Evolutionary conservation across 2,329 filamentous ascomycete genomes (phyloP).

Genomic region (Ceratocystiopsis minuta): DNA sequence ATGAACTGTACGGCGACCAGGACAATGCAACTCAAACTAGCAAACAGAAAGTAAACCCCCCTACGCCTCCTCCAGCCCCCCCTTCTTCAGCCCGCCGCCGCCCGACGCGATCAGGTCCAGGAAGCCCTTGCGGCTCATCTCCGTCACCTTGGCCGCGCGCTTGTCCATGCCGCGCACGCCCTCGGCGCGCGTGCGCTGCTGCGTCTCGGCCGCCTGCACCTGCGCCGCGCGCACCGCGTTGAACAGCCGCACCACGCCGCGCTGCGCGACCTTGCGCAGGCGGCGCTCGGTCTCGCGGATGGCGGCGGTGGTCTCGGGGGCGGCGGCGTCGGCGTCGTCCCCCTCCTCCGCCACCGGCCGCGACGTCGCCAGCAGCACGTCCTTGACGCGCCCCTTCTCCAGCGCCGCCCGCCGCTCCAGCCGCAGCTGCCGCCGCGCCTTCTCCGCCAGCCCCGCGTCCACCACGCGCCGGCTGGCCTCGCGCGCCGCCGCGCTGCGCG

Average conservation of each 20-base stretch:
- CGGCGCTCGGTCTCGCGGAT: constrained; percentile 57
- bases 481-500: constrained; percentile 58
- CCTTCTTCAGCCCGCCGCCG: constrained; percentile 40
- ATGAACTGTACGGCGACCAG: neutral
- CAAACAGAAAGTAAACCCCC: too few species aligned
- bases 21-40: neutral
- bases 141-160: constrained; percentile 73
- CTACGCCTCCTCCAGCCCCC: constrained; percentile 37
- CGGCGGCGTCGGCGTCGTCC: constrained; percentile 20
- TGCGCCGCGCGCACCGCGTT: constrained; percentile 89
- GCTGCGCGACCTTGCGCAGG: constrained; percentile 72
- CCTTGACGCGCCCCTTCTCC: constrained; percentile 76
- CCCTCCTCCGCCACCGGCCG: neutral
- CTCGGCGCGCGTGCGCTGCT: constrained; percentile 47
- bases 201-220: constrained; percentile 67
- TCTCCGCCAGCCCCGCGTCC: constrained; percentile 63
- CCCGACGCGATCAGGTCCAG: constrained; percentile 67
- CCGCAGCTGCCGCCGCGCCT: constrained; percentile 60
- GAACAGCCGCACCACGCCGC: constrained; percentile 90
- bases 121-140: constrained; percentile 96
- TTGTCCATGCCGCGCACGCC: constrained; percentile 63
- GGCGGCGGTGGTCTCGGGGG: constrained; percentile 31
- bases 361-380: constrained; percentile 49
- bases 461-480: constrained; percentile 54
- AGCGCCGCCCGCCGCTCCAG: constrained; percentile 62